Evolutionary conservation across 164 flowering plant species (phyloP).

Genomic region (Buxus sempervirens): DNA sequence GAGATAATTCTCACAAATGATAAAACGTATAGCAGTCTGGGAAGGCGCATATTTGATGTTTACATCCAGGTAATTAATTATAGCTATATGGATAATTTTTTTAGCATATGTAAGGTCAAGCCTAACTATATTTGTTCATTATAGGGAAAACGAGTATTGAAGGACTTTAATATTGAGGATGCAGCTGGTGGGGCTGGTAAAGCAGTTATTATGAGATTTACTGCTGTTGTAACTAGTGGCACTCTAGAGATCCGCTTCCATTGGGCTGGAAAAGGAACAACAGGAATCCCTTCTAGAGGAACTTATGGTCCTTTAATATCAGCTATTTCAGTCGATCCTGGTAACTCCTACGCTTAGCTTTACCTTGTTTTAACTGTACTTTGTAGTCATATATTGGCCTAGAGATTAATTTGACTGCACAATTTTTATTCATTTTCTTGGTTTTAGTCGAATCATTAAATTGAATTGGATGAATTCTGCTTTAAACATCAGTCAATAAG

Average conservation of each 20-base stretch:
- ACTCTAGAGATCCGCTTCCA: constrained; percentile 37
- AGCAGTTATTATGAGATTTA: constrained; percentile 12
- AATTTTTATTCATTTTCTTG: no score
- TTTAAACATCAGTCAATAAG: not conserved
- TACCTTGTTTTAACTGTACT: no score
- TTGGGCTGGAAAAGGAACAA: constrained; percentile 50
- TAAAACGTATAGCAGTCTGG: constrained; percentile 17
- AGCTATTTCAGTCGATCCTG: constrained; percentile 36
- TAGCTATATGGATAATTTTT: not conserved
- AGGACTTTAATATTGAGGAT: constrained; percentile 43
- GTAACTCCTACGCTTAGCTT: no score
- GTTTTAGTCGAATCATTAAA: no score
- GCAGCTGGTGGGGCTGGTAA: constrained; percentile 39
- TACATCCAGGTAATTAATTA: constrained; percentile 32
- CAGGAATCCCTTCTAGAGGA: constrained; percentile 34
- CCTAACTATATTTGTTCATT: not conserved
- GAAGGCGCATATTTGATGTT: constrained; percentile 38
- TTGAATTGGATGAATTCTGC: no score
- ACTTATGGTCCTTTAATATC: constrained; percentile 47
- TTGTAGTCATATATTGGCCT: no score
- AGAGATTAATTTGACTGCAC: no score
- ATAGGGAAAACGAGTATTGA: constrained; percentile 31
- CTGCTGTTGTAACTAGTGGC: constrained; percentile 21
- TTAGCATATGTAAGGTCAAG: not conserved
- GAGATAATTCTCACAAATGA: constrained; percentile 28